These are phyloP conservation scores for Leccinum huronense DNA, from an alignment of 1,284 basidiomycete species.

Conservation along the genomic window DNA sequence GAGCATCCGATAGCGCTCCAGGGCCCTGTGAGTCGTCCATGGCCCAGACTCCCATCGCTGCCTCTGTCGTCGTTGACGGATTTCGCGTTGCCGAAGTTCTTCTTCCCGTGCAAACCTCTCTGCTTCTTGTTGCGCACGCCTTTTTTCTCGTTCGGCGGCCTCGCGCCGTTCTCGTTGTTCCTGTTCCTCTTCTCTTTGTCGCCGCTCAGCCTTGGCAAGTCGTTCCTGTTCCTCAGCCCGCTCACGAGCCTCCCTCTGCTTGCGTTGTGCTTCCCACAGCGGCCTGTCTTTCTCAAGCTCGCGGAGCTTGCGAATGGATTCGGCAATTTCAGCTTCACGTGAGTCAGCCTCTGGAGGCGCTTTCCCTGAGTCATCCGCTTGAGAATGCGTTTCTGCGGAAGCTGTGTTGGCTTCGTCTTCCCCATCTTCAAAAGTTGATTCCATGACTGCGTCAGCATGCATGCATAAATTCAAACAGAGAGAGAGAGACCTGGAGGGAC, in stretches of 20 bases:
- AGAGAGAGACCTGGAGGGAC: constrained; percentile 22
- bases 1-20: constrained; percentile 61
- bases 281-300: constrained; percentile 66
- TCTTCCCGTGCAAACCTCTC: constrained; percentile 36
- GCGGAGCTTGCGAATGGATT: constrained; percentile 64
- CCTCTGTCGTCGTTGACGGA: constrained; percentile 41
- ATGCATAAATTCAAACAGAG: not conserved
- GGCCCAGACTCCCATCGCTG: constrained; percentile 52
- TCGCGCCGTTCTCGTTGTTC: constrained; percentile 35
- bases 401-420: constrained; percentile 31
- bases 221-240: constrained; percentile 44
- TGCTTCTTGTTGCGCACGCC: constrained; percentile 27
- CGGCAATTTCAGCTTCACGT: constrained; percentile 51
- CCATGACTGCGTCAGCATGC: constrained; percentile 18
- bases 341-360: constrained; percentile 32
- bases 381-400: constrained; percentile 12
- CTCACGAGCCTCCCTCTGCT: constrained; percentile 46
- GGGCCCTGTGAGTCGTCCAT: constrained; percentile 59
- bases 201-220: constrained; percentile 37
- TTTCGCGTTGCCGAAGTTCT: constrained; percentile 40
- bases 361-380: constrained; percentile 7
- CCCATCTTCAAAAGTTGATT: constrained; percentile 39
- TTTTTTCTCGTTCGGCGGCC: constrained; percentile 35
- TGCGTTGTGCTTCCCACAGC: constrained; percentile 56
- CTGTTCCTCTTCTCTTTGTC: constrained; percentile 37